Conservation (phyloP, 192 early-diverging fungal genomes). For the Podila horticola region DNA sequence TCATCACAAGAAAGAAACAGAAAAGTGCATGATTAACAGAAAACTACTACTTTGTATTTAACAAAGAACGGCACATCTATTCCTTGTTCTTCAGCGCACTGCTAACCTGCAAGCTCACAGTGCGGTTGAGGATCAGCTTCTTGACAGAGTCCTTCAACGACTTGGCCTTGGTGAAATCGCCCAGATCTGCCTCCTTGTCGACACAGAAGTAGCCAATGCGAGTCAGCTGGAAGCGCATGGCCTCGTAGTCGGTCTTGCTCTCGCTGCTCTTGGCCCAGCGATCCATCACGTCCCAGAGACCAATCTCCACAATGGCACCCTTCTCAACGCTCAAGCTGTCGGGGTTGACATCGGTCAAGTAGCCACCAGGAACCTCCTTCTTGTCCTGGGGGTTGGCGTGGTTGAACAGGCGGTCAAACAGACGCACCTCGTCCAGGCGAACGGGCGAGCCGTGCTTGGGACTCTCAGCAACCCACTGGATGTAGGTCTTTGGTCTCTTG, state of each 20-base stretch:
- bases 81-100: conserved; percentile 41
- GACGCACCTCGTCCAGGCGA: conserved; percentile 80
- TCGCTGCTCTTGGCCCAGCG: conserved; percentile 65
- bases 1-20: too few species aligned
- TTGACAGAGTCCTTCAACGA: conserved; percentile 42
- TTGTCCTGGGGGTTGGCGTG: conserved; percentile 88
- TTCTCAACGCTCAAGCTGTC: conserved; percentile 77
- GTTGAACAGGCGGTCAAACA: conserved; percentile 90
- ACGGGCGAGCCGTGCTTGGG: conserved; percentile 86
- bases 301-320: conserved; percentile 85
- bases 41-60: too few species aligned
- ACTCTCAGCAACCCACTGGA: conserved; percentile 98
- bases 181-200: conserved; percentile 87
- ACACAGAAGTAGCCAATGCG: conserved; percentile 99
- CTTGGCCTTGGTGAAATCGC: conserved; percentile 61
- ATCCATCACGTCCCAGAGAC: conserved; percentile 76
- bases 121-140: conserved; percentile 41
- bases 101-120: conserved; percentile 43
- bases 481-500: conserved; percentile 95
- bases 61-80: background rate
- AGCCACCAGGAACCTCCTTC: conserved; percentile 87
- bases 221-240: conserved; percentile 91
- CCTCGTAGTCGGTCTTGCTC: conserved; percentile 74
- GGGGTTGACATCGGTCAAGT: conserved; percentile 87
- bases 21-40: too few species aligned